A percentile compares a stretch with the other conserved stretches of the same genome.
phyloP scores from a whole-genome alignment of 2,329 filamentous ascomycete genomes.

The Pseudogymnoascus sp. region DNA sequence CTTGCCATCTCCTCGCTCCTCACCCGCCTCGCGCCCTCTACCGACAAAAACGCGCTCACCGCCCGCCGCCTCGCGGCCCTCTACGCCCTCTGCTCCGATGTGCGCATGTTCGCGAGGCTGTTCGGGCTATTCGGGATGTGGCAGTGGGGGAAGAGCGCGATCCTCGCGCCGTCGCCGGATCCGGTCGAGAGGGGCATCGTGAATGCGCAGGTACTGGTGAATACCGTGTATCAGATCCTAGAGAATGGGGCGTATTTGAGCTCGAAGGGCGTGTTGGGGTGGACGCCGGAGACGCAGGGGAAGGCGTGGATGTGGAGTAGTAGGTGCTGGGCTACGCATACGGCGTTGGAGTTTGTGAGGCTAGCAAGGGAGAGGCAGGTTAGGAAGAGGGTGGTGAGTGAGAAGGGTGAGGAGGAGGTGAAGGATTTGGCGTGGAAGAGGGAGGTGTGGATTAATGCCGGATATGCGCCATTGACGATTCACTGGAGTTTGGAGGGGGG shows the following conservation, averaged over 20 bases:
- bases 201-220: slow-evolving; percentile 59
- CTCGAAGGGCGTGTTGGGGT: slow-evolving; percentile 59
- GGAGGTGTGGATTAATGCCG: slow-evolving; percentile 59
- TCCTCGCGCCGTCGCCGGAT: slow-evolving; percentile 32
- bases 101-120: slow-evolving; percentile 63
- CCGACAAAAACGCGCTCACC: slow-evolving; percentile 42
- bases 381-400: slow-evolving; percentile 37
- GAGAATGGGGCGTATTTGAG: slow-evolving; percentile 80
- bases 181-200: slow-evolving; percentile 43
- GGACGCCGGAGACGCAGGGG: slow-evolving; percentile 47
- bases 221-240: slow-evolving; percentile 63
- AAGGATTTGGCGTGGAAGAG: slow-evolving; percentile 47
- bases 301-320: slow-evolving; percentile 64
- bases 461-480: slow-evolving; percentile 73
- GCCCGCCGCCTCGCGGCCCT: slow-evolving; percentile 49
- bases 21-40: slow-evolving; percentile 43
- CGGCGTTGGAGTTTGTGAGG: slow-evolving; percentile 65
- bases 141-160: slow-evolving; percentile 50
- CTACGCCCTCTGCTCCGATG: slow-evolving; percentile 58
- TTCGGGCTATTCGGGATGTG: slow-evolving; percentile 72
- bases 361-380: slow-evolving; percentile 35
- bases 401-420: slow-evolving; percentile 48
- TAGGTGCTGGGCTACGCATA: slow-evolving; percentile 72
- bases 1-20: slow-evolving; percentile 47
- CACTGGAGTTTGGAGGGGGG: slow-evolving; percentile 73